phyloP scores from a whole-genome alignment of 176 grass and related monocot species.

The Panicum miliaceum region DNA sequence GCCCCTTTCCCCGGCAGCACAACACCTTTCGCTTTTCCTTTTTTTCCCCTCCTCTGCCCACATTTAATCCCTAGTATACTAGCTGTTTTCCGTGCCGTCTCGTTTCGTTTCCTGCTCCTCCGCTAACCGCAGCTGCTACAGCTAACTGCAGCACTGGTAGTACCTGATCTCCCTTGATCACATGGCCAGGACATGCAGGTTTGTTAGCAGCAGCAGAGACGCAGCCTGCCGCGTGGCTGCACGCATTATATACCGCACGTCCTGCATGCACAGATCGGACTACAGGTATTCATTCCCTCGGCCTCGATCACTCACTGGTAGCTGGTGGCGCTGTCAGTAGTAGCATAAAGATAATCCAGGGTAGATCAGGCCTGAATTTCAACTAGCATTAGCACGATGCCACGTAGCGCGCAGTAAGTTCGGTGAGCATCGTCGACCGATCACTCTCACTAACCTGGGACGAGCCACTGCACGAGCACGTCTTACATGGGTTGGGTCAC shows the following conservation, averaged over 20 bases:
- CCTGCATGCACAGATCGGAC: not conserved
- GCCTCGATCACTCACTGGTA: not conserved
- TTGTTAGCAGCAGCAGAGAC: not conserved
- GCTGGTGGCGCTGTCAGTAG: not conserved
- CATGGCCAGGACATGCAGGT: slow-evolving; percentile 26
- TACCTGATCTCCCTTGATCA: not conserved
- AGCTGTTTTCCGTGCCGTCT: not conserved
- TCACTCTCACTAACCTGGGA: not conserved
- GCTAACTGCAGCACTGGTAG: not conserved
- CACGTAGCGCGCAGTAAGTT: slow-evolving; percentile 10
- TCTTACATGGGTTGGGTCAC: slow-evolving; percentile 33
- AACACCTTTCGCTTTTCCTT: not conserved
- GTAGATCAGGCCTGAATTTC: not conserved
- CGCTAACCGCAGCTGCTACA: not conserved
- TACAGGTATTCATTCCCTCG: not conserved
- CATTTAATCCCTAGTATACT: slow-evolving; percentile 4
- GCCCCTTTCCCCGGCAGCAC: not conserved
- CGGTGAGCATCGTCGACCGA: not conserved
- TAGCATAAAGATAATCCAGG: not conserved
- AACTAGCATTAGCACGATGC: not conserved
- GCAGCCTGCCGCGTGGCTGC: not conserved
- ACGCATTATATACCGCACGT: not conserved
- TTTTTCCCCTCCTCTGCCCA: not conserved
- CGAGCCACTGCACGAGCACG: not conserved
- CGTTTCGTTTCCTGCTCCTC: not conserved